A percentile compares a stretch with the other conserved stretches of the same genome.
Evolutionary conservation across 306 rosid genomes (phyloP).

Genomic region (Cucurbita pepo): DNA sequence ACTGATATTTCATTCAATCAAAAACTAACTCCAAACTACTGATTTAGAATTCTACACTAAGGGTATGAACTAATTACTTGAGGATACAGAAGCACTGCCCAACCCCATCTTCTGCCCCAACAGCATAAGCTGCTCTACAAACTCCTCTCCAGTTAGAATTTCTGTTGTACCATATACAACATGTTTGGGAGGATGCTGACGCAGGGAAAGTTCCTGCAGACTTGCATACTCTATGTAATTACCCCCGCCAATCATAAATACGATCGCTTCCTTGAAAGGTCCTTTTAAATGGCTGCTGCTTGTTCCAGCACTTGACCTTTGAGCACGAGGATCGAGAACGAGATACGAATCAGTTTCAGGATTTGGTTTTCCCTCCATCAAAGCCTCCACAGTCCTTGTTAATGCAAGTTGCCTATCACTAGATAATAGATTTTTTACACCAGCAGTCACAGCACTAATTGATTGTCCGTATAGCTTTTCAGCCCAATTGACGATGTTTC

Average conservation of each 20-base stretch:
- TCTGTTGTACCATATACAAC: slow-evolving; percentile 84
- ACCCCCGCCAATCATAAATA: slow-evolving; percentile 94
- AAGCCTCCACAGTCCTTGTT: slow-evolving; percentile 83
- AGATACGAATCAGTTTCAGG: slow-evolving; percentile 75
- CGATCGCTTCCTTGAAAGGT: slow-evolving; percentile 86
- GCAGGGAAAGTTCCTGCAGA: slow-evolving; percentile 67
- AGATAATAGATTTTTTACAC: slow-evolving; percentile 79
- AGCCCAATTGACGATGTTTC: slow-evolving; percentile 97
- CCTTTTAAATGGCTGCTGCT: slow-evolving; percentile 68
- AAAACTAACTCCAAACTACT: not conserved
- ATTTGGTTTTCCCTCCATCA: slow-evolving; percentile 86
- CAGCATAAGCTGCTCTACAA: slow-evolving; percentile 70
- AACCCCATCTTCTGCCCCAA: slow-evolving; percentile 93
- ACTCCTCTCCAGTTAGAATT: slow-evolving; percentile 78
- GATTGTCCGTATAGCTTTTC: slow-evolving; percentile 92
- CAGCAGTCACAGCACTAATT: slow-evolving; percentile 85
- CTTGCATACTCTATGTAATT: slow-evolving; percentile 84
- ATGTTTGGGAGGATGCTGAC: slow-evolving; percentile 76
- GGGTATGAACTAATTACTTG: slow-evolving; percentile 27
- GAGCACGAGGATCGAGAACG: slow-evolving; percentile 82
- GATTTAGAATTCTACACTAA: not conserved
- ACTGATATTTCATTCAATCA: not conserved
- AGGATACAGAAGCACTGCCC: slow-evolving; percentile 35
- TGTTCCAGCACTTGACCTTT: slow-evolving; percentile 62
- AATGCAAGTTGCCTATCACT: slow-evolving; percentile 82